Base-by-base conservation (phyloP, 805 yeast species). In the Wickerhamomyces queroliae region DNA sequence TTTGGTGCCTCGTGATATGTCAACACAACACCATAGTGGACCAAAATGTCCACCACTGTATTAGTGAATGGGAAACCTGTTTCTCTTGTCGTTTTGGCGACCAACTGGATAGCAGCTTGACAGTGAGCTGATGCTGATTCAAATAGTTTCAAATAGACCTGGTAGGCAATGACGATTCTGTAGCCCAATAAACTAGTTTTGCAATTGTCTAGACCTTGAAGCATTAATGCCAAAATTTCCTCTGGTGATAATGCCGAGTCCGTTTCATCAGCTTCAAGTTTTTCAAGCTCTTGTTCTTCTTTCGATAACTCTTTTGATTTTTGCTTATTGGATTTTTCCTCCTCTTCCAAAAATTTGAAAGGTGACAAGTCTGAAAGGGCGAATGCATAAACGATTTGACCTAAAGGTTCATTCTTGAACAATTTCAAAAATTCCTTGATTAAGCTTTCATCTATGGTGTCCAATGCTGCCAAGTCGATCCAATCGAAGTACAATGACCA, bases 1-100 rank as follows among this genome's bases (percentile, higher is more conserved):
- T 88, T 88, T 10, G 98, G 99, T 0, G 97, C 84, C 57, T 91
- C 96, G 53, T 80, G 74, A 54, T 86, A 83, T 0, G 95, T 85
- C 54, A 89, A 86, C 1, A 83, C 72, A 1, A 80, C 74, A 0
- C 93, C 98, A 39, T 86, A 66, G 19, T 76, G 68, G 27, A 88
- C 70, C 8, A 83, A 66, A 18, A 86, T 62, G 37, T 79, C 83
- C 37, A 69, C 70, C 47, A 70, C 76, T 2, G 89, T 69, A 45
- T 77, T 63, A 1, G 58, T 55, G 29, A 86, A 64, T 9, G 59
- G 54, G 7, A 72, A 62, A 0, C 81, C 80, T 4, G 75, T 62
- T 8, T 62, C 57, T 36, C 72, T 58, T 16, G 70, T 69, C 5
- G 70, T 49, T 15, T 67, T 69, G 1, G 82, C 76, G 10, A 82